phyloP scores from a whole-genome alignment of 2,329 filamentous ascomycete genomes.

The Microsporum canis region DNA sequence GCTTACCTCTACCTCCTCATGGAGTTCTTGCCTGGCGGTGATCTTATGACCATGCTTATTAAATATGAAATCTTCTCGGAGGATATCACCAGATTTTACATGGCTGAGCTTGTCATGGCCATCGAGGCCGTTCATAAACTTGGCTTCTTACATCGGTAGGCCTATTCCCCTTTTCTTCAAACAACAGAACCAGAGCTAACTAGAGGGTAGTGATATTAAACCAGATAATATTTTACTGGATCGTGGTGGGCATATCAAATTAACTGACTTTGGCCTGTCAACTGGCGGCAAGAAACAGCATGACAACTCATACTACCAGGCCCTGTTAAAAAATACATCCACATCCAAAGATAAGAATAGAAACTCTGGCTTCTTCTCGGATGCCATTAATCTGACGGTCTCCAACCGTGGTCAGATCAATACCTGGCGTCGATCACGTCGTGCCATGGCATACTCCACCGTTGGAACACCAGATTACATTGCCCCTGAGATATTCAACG shows the following conservation, averaged over 20 bases:
- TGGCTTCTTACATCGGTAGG: constrained; percentile 94
- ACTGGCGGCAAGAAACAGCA: constrained; percentile 97
- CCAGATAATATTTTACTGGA: constrained; percentile 97
- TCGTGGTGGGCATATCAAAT: constrained; percentile 89
- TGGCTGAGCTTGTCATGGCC: constrained; percentile 95
- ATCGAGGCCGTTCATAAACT: constrained; percentile 97
- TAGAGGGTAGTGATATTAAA: constrained; percentile 75
- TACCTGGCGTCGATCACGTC: constrained; percentile 91
- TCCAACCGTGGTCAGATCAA: constrained; percentile 97
- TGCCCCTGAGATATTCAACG: constrained; percentile 94
- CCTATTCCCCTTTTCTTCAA: constrained; percentile 7
- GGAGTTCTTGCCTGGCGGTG: constrained; percentile 96
- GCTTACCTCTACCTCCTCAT: constrained; percentile 98
- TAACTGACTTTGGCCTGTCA: constrained; percentile 95
- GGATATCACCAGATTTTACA: constrained; percentile 97
- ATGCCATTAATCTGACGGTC: constrained; percentile 96
- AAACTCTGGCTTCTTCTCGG: constrained; percentile 78
- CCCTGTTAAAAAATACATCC: constrained; percentile 72
- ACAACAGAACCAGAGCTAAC: neutral
- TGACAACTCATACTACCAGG: constrained; percentile 96
- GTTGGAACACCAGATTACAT: constrained; percentile 98
- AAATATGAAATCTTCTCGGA: constrained; percentile 99
- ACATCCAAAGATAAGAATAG: constrained; percentile 62
- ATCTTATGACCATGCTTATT: constrained; percentile 99
- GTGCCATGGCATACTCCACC: constrained; percentile 94